Base-by-base conservation (phyloP, 2,329 filamentous ascomycete species). In the Ceratocystis harringtonii region DNA sequence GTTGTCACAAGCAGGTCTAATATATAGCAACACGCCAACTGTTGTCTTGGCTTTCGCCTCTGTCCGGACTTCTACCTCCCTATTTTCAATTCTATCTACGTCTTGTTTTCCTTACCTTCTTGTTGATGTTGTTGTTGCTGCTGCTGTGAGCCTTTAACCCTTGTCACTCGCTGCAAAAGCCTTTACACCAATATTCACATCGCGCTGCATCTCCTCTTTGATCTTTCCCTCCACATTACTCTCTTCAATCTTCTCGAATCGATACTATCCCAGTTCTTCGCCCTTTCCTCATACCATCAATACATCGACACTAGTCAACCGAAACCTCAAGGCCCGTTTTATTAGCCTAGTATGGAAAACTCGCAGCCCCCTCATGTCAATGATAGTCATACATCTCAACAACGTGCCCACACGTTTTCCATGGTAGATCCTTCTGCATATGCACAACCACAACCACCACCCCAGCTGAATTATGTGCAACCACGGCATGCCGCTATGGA, bases 401-500 rank as follows among this genome's bases (percentile, higher is more conserved):
- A 65, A 17, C 36, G 12, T 41, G 62, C 66, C 45, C 66, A 61
- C 19, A 65, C 64, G 36, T 67, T 65, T 55, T 45, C 63, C 41
- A 67, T 67, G 63, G 66, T 63, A n/a, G 66, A 65, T 52, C 41
- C 63, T 45, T 65, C 66, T 50, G 41, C 17, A 36, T 65, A 65
- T 57, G 32, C 63, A 41, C 58, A 65, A 17, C 44, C 48, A 30
- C 61, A 61, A 22, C 66, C 63, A 28, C 61, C 36, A 25, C 62
- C 48, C 52, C 64, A 43, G 43, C 44, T 41, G 22, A 28, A 7
- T n/a, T 28, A 58, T 32, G 55, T 8, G 72, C 72, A 80, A 79
- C 5, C 78, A 79, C 68, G 79, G 81, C 62, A 79, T 79, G 1
- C 76, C 79, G 72, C 74, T 0, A 69, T 72, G 17, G 70, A 71